These are phyloP conservation scores for Aspergillus indologenus DNA, from an alignment of 495 filamentous ascomycete genomes.

Conservation along the genomic window DNA sequence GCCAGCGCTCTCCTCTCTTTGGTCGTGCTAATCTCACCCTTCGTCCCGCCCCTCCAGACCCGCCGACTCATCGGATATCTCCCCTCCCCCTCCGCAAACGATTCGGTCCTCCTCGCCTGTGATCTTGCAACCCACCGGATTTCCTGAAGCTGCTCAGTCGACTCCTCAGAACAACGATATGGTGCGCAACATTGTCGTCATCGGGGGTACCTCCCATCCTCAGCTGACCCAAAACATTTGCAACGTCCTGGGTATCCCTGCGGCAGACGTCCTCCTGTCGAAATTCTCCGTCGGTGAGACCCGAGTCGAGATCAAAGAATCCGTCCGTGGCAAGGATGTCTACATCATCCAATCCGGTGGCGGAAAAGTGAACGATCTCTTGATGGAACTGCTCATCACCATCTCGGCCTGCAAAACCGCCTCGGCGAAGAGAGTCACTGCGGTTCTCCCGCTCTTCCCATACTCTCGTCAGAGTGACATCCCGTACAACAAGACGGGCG, in stretches of 20 bases:
- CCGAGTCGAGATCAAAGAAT: conserved; percentile 91
- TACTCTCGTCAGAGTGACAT: conserved; percentile 94
- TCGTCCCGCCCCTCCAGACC: conserved; percentile 35
- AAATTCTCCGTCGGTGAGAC: conserved; percentile 96
- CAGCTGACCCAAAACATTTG: conserved; percentile 81
- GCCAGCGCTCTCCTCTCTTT: conserved; percentile 4
- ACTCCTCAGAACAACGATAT: conserved; percentile 46
- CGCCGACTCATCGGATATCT: conserved; percentile 33
- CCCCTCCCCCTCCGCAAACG: conserved; percentile 31
- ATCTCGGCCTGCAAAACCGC: conserved; percentile 98
- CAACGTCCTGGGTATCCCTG: conserved; percentile 78
- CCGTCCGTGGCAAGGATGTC: conserved; percentile 95
- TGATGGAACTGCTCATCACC: conserved; percentile 93
- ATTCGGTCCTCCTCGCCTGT: conserved; percentile 18
- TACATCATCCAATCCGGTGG: conserved; percentile 92
- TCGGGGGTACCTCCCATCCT: conserved; percentile 91
- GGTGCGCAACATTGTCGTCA: conserved; percentile 95
- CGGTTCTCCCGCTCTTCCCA: conserved; percentile 91
- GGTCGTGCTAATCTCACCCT: conserved; percentile 25
- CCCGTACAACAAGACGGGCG: conserved; percentile 91
- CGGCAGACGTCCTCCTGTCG: conserved; percentile 73
- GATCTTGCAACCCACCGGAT: conserved; percentile 15
- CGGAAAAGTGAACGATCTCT: conserved; percentile 90
- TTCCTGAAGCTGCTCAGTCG: conserved; percentile 10
- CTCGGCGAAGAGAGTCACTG: conserved; percentile 85